phyloP scores from a whole-genome alignment of 768 basidiomycete genomes.

The Rubroboletus satanas region DNA sequence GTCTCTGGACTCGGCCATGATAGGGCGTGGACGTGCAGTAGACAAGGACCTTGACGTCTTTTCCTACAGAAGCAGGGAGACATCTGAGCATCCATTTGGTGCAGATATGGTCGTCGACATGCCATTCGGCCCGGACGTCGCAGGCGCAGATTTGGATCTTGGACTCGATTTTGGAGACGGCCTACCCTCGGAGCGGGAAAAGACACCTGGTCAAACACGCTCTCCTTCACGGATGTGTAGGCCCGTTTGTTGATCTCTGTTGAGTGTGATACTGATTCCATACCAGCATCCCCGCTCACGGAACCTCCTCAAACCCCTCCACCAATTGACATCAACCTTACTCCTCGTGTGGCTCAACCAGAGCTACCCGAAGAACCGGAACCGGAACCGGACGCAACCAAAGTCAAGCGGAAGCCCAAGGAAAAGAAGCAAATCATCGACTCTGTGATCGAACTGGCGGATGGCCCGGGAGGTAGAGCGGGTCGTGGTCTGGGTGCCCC shows the following conservation, averaged over 20 bases:
- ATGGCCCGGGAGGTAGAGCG: conserved; percentile 51
- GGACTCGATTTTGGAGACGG: conserved; percentile 68
- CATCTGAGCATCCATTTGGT: conserved; percentile 64
- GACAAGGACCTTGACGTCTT: conserved; percentile 59
- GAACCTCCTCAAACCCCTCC: conserved; percentile 78
- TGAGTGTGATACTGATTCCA: conserved; percentile 4
- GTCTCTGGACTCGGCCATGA: conserved; percentile 60
- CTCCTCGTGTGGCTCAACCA: conserved; percentile 45
- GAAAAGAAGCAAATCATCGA: conserved; percentile 91
- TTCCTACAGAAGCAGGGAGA: conserved; percentile 61
- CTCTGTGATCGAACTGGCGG: conserved; percentile 78
- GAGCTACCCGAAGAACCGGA: conserved; percentile 36
- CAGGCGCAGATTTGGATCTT: conserved; percentile 59
- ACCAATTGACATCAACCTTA: conserved; percentile 47
- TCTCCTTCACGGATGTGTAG: conserved; percentile 67
- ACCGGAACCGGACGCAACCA: conserved; percentile 29
- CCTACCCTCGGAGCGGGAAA: conserved; percentile 42
- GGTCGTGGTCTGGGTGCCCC: conserved; percentile 60
- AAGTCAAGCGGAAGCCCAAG: conserved; percentile 51
- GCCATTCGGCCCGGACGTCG: conserved; percentile 47
- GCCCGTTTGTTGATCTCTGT: conserved; percentile 22
- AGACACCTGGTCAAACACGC: conserved; percentile 57
- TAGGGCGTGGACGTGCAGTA: conserved; percentile 42
- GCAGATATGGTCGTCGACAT: conserved; percentile 50
- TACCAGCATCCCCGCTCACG: conserved; percentile 68